phyloP scores from a whole-genome alignment of 306 rosid genomes.

The Trifolium dubium region DNA sequence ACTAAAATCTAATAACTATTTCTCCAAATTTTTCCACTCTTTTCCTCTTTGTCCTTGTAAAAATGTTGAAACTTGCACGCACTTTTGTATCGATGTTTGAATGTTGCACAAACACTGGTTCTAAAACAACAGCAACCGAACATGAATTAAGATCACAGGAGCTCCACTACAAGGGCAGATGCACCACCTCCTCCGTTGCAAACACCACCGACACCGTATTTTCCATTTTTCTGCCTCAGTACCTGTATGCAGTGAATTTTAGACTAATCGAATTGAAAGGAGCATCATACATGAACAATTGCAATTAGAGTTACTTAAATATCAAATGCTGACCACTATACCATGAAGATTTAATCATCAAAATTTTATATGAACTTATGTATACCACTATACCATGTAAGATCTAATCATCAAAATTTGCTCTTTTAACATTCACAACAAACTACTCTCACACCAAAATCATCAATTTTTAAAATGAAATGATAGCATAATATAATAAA shows the following conservation, averaged over 20 bases:
- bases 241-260: constrained; percentile 54
- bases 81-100: constrained; percentile 16
- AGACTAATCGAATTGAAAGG: background rate
- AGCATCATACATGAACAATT: background rate
- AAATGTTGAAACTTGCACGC: constrained; percentile 31
- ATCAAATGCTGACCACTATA: background rate
- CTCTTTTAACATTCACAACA: background rate
- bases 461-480: background rate
- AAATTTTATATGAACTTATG: background rate
- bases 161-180: constrained; percentile 97
- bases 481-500: background rate
- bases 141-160: constrained; percentile 52
- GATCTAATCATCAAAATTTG: background rate
- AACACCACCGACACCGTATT: constrained; percentile 91
- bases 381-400: constrained; percentile 1
- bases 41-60: constrained; percentile 18
- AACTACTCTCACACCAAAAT: constrained; percentile 1
- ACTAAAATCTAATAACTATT: constrained; percentile 24
- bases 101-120: constrained; percentile 11
- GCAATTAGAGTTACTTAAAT: background rate
- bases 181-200: constrained; percentile 99
- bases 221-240: constrained; percentile 83
- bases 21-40: constrained; percentile 27
- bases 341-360: constrained; percentile 10
- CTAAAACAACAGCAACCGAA: constrained; percentile 15